These are phyloP conservation scores for Synchytrium microbalum DNA, from an alignment of 371 early-diverging fungal species.

Conservation along the genomic window DNA sequence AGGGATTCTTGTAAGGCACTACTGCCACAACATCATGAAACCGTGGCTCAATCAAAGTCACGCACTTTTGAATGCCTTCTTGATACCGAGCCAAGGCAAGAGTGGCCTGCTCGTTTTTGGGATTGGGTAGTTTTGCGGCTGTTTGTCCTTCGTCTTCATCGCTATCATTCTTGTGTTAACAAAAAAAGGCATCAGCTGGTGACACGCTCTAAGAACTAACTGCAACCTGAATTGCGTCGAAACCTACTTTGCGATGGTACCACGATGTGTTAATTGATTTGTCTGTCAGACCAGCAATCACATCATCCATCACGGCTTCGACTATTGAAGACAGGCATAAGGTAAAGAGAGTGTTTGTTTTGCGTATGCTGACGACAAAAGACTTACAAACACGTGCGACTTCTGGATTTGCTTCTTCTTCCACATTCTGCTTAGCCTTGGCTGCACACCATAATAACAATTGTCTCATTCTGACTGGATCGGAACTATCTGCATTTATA, in stretches of 20 bases:
- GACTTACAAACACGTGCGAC: not conserved
- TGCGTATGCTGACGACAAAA: not conserved
- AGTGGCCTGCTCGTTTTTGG: slow-evolving; percentile 44
- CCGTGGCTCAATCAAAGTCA: too few species aligned
- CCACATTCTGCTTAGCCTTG: slow-evolving; percentile 7
- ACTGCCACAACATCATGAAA: too few species aligned
- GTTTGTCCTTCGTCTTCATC: slow-evolving; percentile 3
- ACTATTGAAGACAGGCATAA: slow-evolving; percentile 15
- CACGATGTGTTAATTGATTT: slow-evolving; percentile 44
- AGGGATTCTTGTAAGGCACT: too few species aligned
- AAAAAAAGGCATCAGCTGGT: too few species aligned
- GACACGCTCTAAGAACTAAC: not conserved
- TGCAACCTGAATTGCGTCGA: not conserved
- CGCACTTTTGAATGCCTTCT: slow-evolving; percentile 22
- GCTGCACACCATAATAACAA: slow-evolving; percentile 56
- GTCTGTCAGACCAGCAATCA: slow-evolving; percentile 32
- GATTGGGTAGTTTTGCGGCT: slow-evolving; percentile 39
- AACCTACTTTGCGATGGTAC: slow-evolving; percentile 42
- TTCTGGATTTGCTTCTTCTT: not conserved
- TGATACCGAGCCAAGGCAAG: slow-evolving; percentile 30
- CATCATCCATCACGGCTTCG: slow-evolving; percentile 37
- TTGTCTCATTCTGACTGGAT: slow-evolving; percentile 60
- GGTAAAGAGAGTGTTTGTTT: too few species aligned
- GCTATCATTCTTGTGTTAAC: slow-evolving; percentile 7
- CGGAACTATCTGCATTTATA: slow-evolving; percentile 57